Evolutionary conservation across 352 stramenopile species (phyloP).

Genomic region (Phytopythium aichiense): DNA sequence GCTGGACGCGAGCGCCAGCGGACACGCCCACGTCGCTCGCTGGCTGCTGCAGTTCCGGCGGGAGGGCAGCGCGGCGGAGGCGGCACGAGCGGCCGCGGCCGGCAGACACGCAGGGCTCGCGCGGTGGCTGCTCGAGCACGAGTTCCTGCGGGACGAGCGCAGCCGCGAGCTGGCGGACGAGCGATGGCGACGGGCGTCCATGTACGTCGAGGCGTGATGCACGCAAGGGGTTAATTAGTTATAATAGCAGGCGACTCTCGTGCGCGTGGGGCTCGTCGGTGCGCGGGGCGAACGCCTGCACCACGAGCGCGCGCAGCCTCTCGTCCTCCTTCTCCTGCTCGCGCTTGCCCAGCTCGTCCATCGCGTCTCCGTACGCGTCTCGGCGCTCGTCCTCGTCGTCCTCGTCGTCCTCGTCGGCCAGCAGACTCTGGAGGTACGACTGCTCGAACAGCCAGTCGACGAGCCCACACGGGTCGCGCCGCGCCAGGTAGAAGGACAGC

Average conservation of each 20-base stretch:
- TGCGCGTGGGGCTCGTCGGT: neutral
- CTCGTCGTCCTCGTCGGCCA: constrained; percentile 23
- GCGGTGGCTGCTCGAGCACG: constrained; percentile 15
- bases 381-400: constrained; percentile 9
- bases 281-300: neutral
- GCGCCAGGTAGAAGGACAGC: constrained; percentile 33
- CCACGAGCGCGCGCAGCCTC: constrained; percentile 1
- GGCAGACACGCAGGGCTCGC: constrained; percentile 11
- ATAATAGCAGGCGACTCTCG: neutral
- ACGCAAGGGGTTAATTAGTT: neutral
- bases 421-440: constrained; percentile 23
- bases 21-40: constrained; percentile 32
- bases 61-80: constrained; percentile 23
- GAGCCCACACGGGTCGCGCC: constrained; percentile 26
- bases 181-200: neutral
- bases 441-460: constrained; percentile 28
- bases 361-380: neutral
- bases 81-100: constrained; percentile 15
- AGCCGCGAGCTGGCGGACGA: neutral
- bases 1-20: constrained; percentile 30
- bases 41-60: constrained; percentile 38
- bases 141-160: constrained; percentile 13
- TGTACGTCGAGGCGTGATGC: neutral
- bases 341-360: neutral
- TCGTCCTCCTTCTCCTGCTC: constrained; percentile 1